Evolutionary conservation across 164 flowering plant species (phyloP).

Genomic region (Stephania yunnanensis): DNA sequence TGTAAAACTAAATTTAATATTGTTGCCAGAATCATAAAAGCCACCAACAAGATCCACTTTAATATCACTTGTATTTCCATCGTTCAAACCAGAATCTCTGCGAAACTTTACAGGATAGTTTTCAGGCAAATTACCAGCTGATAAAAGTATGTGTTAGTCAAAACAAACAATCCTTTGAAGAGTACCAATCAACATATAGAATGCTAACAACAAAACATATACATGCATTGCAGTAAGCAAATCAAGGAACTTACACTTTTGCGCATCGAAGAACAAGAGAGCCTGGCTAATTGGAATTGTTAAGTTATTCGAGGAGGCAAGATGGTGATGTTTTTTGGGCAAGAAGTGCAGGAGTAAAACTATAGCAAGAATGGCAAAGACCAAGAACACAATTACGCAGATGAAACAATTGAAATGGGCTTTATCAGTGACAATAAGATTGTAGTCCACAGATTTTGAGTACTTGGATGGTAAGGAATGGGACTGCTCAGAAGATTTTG

Average conservation of each 20-base stretch:
- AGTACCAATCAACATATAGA: not conserved
- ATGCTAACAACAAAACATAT: not conserved
- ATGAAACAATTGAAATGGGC: slow-evolving; percentile 33
- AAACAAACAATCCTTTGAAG: not conserved
- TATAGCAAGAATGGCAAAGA: slow-evolving; percentile 17
- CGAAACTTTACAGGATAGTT: slow-evolving; percentile 36
- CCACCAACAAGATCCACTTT: slow-evolving; percentile 54
- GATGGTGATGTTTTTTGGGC: slow-evolving; percentile 28
- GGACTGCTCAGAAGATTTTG: slow-evolving; percentile 9
- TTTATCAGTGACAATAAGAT: slow-evolving; percentile 34
- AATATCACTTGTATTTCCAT: slow-evolving; percentile 29
- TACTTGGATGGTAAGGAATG: slow-evolving; percentile 30
- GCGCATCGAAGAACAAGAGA: slow-evolving; percentile 61
- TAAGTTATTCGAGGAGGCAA: slow-evolving; percentile 27
- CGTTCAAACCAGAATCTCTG: slow-evolving; percentile 52
- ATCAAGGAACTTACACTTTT: slow-evolving; percentile 39
- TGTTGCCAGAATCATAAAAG: slow-evolving; percentile 66
- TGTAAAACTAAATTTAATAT: slow-evolving; percentile 56
- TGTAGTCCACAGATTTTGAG: slow-evolving; percentile 39
- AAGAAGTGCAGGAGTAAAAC: slow-evolving; percentile 28
- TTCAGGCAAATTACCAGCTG: slow-evolving; percentile 53
- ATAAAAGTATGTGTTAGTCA: not conserved
- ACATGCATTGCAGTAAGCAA: not conserved
- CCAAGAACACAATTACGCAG: slow-evolving; percentile 14
- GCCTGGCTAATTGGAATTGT: slow-evolving; percentile 47